Evolutionary conservation across 805 yeast species (phyloP), one percentile per base, ranked within the genome.

Genomic region (Tetrapisispora pingtungensis): DNA sequence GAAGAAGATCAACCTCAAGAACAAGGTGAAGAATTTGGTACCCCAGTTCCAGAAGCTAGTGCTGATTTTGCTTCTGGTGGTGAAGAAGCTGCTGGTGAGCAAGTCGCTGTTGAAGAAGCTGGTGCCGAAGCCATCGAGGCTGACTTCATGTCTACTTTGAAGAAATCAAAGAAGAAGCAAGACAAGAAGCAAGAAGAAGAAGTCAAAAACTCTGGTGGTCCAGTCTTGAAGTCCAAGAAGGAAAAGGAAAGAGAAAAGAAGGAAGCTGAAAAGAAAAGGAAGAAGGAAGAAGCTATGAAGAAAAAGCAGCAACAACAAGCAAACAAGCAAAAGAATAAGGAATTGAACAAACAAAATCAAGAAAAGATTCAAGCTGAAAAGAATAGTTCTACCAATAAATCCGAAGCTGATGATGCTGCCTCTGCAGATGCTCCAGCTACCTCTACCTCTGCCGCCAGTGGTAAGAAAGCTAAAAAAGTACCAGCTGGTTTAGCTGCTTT

Each of bases 231-330:
- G 66, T 78, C 90, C 46, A 93, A 90, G 76, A 88, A 90, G 68
- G 97, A 84, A 59, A 84, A 84, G 68, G 94, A 90, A 70, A 89
- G 81, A 70, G 95, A 93, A 66, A 86, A 85, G 78, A 95, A 90
- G 65, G 96, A 89, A 65, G 79, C 77, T 52, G 94, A 84, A 62
- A 90, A 90, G 73, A 85, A 81, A 55, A 75, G 80, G 66, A 90
- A 90, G 81, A 88, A 86, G 69, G 95, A 86, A 55, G 77, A 80
- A 48, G 95, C 96, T 36, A 84, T 80, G 44, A 82, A 79, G 67
- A 88, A 87, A 77, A 88, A 87, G 66, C 79, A 78, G 28, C 78
- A 74, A 35, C 80, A 77, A 52, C 80, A 76, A 53, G 78, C 77
- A 19, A 73, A 72, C 55, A 74, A 77, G 67, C 77, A 74, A 53